Percentiles rank a stretch among this genome's conserved stretches.
Evolutionary conservation across 169 alveolate genomes (phyloP).

Genomic region (Eimeria tenella): DNA sequence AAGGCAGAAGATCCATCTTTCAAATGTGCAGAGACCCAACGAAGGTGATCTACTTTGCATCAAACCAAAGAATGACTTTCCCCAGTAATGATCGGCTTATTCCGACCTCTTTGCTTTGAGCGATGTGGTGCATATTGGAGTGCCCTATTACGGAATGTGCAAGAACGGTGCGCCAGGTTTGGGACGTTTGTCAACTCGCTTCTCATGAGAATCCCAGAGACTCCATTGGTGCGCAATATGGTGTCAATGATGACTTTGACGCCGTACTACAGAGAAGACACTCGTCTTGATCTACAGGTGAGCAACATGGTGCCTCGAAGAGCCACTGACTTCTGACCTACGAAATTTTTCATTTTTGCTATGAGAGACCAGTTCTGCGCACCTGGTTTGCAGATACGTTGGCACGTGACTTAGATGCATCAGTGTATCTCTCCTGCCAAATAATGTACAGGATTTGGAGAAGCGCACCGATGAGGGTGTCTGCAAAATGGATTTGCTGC

Average conservation of each 20-base stretch:
- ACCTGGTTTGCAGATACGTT: too few relatives aligned
- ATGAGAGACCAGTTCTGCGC: too few relatives aligned
- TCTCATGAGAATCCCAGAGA: slow-evolving; percentile 77
- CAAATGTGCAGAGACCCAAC: slow-evolving; percentile 62
- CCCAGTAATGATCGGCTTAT: too few relatives aligned
- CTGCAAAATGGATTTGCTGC: slow-evolving; percentile 79
- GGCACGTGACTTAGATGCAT: too few relatives aligned
- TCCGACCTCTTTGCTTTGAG: too few relatives aligned
- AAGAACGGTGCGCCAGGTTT: not conserved
- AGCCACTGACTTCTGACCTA: too few relatives aligned
- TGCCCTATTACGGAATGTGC: not conserved
- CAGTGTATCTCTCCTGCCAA: not conserved
- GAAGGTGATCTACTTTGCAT: slow-evolving; percentile 41
- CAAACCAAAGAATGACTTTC: not conserved
- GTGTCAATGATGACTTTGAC: slow-evolving; percentile 76
- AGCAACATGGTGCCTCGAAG: not conserved
- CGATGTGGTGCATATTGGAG: too few relatives aligned
- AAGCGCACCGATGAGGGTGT: slow-evolving; percentile 78
- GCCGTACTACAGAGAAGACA: slow-evolving; percentile 76
- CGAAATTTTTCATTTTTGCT: too few relatives aligned
- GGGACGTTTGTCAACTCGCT: slow-evolving; percentile 65
- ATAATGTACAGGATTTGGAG: slow-evolving; percentile 43
- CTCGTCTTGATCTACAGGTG: slow-evolving; percentile 71
- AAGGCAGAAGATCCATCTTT: slow-evolving; percentile 67
- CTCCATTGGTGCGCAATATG: slow-evolving; percentile 69